phyloP scores from a whole-genome alignment of 257 asterid genomes.

The Solanum acaule region DNA sequence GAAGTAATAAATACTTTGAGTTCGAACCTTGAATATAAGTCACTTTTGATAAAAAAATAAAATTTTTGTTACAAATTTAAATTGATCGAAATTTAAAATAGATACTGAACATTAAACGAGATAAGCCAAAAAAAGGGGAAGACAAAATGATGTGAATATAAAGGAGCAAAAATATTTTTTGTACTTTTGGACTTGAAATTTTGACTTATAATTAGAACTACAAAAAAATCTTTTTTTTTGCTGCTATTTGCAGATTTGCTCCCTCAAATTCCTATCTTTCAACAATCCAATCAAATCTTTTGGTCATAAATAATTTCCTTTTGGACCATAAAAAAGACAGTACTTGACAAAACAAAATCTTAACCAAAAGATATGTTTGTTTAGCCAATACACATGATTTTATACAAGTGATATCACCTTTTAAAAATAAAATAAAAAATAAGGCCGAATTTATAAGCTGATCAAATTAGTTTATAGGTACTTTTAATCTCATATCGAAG shows the following conservation, averaged over 20 bases:
- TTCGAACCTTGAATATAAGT: not conserved
- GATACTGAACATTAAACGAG: fast-evolving
- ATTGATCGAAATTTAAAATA: not conserved
- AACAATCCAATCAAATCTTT: not conserved
- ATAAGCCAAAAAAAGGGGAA: not conserved
- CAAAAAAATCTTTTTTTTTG: not conserved
- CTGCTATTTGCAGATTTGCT: not conserved
- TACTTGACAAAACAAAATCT: not conserved
- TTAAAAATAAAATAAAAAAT: too few relatives aligned
- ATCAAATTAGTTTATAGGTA: not conserved
- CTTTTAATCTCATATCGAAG: too few relatives aligned
- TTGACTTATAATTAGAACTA: not conserved
- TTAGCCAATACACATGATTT: not conserved
- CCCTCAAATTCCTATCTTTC: not conserved
- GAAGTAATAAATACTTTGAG: not conserved
- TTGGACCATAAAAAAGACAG: not conserved
- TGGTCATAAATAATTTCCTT: not conserved
- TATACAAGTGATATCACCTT: not conserved
- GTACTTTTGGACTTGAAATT: not conserved
- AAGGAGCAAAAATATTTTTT: not conserved
- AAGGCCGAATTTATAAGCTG: too few relatives aligned
- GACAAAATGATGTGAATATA: not conserved
- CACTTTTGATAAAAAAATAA: not conserved
- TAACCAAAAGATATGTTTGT: not conserved
- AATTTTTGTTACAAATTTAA: fast-evolving